Base-by-base conservation (phyloP, 805 yeast genomes). In the Cyberlindnera mississippiensis region DNA sequence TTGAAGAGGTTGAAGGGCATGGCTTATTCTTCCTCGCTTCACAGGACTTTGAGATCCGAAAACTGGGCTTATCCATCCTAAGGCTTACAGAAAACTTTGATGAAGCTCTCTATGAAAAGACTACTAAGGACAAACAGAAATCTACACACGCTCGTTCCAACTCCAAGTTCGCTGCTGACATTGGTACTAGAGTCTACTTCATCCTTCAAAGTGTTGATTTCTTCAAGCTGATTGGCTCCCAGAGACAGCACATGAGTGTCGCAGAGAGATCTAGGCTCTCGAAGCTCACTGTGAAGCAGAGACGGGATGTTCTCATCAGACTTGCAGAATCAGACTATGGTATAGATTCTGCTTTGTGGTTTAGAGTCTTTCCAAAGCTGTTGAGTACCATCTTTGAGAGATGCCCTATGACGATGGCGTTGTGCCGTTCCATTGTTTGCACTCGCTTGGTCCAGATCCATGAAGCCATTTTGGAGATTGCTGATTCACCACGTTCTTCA, bases 281-380 rank as follows among this genome's bases (percentile, higher is more conserved):
- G 1, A 84, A 84, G 52, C 63, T 93, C 28, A 76, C 69, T 47
- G 61, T 61, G 39, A 76, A 64, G 52, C 75, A 74, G 44, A 75
- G 81, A 50, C 80, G 76, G 46, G 85, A 84, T 19, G 72, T 87
- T 2, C 63, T 95, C n/a, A 68, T 85, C 0, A 74, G 80, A 37
- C 66, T 93, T 6, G 96, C 96, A 0, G 96, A 87, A 50, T 85
- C 96, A 2, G 95, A 85, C 44, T 85, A 90, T 56, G 97, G 98
- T 2, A 90, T 93, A 9, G 99, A 93, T 64, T 81, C 95, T 1
- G 96, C 98, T 0, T 67, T 93, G n/a, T 93, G 99, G 99, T 83
- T 91, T 54, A 75, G 95, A 46, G 75, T 83, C 1, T 89, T 85
- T 53, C 97, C 97, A 2, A 75, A 74, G 28, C 66, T 93, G 2